Conservation (phyloP, 176 grass and related monocot genomes). For the Cenchrus fungigraminus region DNA sequence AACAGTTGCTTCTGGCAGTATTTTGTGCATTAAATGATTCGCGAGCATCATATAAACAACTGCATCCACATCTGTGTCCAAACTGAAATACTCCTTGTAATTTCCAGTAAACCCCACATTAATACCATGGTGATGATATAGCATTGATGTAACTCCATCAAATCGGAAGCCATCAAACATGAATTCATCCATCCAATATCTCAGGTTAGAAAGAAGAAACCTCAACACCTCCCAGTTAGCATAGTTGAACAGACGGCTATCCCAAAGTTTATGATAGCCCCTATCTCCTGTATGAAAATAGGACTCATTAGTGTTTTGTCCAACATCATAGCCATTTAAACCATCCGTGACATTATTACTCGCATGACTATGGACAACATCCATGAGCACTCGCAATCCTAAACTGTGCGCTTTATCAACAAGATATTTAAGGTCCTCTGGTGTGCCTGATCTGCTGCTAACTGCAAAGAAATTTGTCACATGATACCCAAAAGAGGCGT, state of each 20-base stretch:
- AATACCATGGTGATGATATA: constrained; percentile 97
- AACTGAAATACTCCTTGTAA: constrained; percentile 85
- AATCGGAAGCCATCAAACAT: constrained; percentile 96
- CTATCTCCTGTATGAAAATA: constrained; percentile 92
- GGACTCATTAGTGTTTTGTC: constrained; percentile 70
- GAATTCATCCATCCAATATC: constrained; percentile 95
- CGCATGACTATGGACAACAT: constrained; percentile 92
- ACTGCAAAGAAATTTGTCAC: constrained; percentile 98
- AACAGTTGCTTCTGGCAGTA: constrained; percentile 79
- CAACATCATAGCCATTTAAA: constrained; percentile 96
- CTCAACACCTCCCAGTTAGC: constrained; percentile 95
- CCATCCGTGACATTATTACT: constrained; percentile 87
- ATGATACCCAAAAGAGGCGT: constrained; percentile 98
- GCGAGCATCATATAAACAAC: constrained; percentile 93
- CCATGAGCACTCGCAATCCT: constrained; percentile 85
- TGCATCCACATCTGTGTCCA: constrained; percentile 90
- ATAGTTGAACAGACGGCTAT: constrained; percentile 96
- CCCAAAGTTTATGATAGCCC: constrained; percentile 93
- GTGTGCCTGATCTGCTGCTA: constrained; percentile 91
- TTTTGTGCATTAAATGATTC: constrained; percentile 78
- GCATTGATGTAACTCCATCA: constrained; percentile 93
- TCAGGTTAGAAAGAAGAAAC: constrained; percentile 96
- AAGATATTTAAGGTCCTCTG: constrained; percentile 96
- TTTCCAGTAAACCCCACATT: constrained; percentile 77
- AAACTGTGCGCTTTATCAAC: constrained; percentile 94